Evolutionary conservation across 1,139 yeast genomes (phyloP), one percentile per base, ranked within the genome.

Genomic region (Geotrichum histeridarum): DNA sequence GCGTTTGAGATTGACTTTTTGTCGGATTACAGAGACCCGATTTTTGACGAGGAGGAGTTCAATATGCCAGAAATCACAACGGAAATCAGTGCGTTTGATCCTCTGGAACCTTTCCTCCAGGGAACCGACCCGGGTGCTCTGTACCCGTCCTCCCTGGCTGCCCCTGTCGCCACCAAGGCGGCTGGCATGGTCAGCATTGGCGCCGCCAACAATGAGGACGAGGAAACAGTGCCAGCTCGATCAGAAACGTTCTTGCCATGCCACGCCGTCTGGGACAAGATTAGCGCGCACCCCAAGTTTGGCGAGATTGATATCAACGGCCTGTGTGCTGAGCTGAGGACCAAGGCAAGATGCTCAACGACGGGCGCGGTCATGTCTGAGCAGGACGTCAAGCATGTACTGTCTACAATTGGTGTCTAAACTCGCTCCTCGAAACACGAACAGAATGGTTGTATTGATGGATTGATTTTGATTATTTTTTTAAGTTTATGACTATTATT

Each of bases 271-370:
- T 93, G 99, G 99, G 98, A 91, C 69, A 80, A 98, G 65, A 86
- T 93, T 42, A 87, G 96, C 2, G 74, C 95, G 14, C 97, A 93
- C 75, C 98, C 99, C 37, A 83, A 86, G 68, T 93, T 91, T 70
- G 83, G 94, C 6, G 96, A 91, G 58, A 77, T 93, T 55, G 98
- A 93, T 70, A 90, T 93, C 60, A 97, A 91, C 68, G 94, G 96
- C 1, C 78, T 93, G 66, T 93, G 99, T 77, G 70, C 74, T 42
- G 99, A 93, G 70, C 78, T 93, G 67, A 85, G 91, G 71, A 73
- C 83, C 44, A 93, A 91, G 77, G 98, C 98, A n/a, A 90, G 89
- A 71, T 93, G 99, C 73, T 84, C 95, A 4, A 97, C 91, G 66
- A 75, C 77, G 55, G 98, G 98, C 12, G 97, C 86, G 35, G 94